phyloP scores from a whole-genome alignment of 78 protist species.

The Diacronema lutheri region DNA sequence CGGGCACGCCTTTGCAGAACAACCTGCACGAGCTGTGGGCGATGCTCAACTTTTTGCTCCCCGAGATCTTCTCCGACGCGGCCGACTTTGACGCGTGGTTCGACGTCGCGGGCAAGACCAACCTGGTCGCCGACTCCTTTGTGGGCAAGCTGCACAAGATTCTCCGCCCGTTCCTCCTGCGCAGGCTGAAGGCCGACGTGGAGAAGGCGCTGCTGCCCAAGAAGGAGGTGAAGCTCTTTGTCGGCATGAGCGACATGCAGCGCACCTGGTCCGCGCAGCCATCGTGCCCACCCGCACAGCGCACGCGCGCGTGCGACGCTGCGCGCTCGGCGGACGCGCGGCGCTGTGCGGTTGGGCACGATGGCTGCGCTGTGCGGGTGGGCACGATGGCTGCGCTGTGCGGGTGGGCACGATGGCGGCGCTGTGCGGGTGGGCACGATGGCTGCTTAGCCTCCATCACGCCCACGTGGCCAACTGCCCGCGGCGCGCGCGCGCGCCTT shows the following conservation, averaged over 20 bases:
- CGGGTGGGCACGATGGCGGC: no score
- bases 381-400: no score
- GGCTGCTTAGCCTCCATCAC: no score
- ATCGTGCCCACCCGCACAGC: no score
- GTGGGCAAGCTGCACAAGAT: conserved; percentile 7
- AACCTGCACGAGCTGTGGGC: conserved; percentile 52
- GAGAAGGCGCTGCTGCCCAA: conserved; percentile 78
- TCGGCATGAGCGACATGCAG: conserved; percentile 26
- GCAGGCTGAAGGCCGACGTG: conserved; percentile 87
- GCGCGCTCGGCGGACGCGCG: no score
- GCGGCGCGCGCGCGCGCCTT: no score
- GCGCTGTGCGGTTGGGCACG: no score
- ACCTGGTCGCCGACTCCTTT: background rate
- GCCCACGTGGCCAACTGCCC: no score
- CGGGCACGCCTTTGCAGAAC: conserved; percentile 73
- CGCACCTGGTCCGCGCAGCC: conserved; percentile 6
- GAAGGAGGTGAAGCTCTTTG: conserved; percentile 77
- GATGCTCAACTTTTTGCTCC: conserved; percentile 27
- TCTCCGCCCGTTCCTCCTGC: conserved; percentile 39
- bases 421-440: no score
- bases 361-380: no score
- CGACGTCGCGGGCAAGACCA: background rate
- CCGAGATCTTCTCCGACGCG: background rate
- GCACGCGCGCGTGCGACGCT: no score
- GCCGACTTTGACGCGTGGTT: conserved; percentile 29